Conservation (phyloP, 192 early-diverging fungal genomes). For the Linnemannia schmuckeri region DNA sequence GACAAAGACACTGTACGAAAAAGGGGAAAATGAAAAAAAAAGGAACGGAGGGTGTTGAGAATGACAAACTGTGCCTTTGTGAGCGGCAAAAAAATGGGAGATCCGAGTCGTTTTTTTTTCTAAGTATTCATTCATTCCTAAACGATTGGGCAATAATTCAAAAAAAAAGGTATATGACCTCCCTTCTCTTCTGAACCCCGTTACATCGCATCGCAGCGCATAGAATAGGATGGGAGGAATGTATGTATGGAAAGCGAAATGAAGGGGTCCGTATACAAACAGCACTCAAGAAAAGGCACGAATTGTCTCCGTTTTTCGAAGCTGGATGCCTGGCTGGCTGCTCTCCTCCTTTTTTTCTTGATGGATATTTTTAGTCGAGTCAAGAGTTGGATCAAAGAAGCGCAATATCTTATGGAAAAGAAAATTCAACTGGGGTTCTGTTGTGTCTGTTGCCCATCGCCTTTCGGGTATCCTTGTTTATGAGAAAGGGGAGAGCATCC, state of each 20-base stretch:
- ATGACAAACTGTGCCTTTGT: not conserved
- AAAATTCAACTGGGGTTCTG: not conserved
- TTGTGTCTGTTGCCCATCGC: too few species aligned
- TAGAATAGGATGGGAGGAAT: not conserved
- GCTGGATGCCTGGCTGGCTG: not conserved
- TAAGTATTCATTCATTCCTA: not conserved
- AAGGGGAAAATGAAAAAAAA: not conserved
- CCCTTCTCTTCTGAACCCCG: not conserved
- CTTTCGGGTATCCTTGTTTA: not conserved
- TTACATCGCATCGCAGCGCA: not conserved
- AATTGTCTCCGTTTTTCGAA: not conserved
- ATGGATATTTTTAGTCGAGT: not conserved
- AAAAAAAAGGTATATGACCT: not conserved
- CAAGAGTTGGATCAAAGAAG: not conserved
- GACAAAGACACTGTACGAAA: slow-evolving; percentile 1
- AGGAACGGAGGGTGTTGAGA: not conserved
- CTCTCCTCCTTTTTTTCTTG: not conserved
- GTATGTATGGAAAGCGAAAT: not conserved
- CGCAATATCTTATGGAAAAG: not conserved
- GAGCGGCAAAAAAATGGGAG: not conserved
- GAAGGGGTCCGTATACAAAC: not conserved
- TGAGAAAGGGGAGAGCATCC: not conserved
- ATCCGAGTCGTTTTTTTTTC: not conserved
- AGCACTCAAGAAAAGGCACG: not conserved
- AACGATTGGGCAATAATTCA: not conserved